Conservation (phyloP, 2,329 filamentous ascomycete genomes). For the Xylariales sp. region DNA sequence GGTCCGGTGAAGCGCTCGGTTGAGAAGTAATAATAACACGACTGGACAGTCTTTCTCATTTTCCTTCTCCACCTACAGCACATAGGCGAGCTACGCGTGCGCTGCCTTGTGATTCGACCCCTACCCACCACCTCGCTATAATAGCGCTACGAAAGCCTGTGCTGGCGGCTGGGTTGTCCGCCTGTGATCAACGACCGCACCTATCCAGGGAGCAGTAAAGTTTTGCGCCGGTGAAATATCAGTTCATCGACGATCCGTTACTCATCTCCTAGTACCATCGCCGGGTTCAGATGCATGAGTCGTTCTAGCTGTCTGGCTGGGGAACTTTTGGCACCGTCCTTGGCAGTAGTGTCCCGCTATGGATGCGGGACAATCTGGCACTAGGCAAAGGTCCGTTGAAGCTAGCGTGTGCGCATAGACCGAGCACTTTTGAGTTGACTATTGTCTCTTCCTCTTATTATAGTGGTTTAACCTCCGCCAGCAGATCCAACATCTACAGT, state of each 20-base stretch:
- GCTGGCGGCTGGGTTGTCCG: too few species aligned
- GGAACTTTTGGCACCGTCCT: conserved; percentile 24
- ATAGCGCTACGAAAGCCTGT: too few species aligned
- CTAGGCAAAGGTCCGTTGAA: conserved; percentile 30
- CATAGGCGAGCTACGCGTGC: too few species aligned
- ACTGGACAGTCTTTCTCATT: too few species aligned
- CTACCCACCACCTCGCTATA: too few species aligned
- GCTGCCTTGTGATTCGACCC: too few species aligned
- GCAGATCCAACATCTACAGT: conserved; percentile 21
- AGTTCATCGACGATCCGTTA: conserved; percentile 6
- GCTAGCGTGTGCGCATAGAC: conserved; percentile 13
- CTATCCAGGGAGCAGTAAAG: conserved; percentile 6
- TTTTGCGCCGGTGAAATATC: conserved; percentile 9
- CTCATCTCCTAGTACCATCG: too few species aligned
- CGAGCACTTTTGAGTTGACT: conserved; percentile 19
- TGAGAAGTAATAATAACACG: too few species aligned
- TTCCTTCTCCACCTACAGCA: too few species aligned
- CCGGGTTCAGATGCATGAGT: conserved; percentile 28
- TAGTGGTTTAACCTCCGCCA: conserved; percentile 25
- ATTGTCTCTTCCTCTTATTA: conserved; percentile 12
- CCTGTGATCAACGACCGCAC: too few species aligned
- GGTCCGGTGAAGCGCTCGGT: neutral
- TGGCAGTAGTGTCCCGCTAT: conserved; percentile 28
- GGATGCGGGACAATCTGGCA: conserved; percentile 30
- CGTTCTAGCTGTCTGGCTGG: conserved; percentile 23